Evolutionary conservation across 805 yeast species (phyloP).

Genomic region (Pichia thaimueangensis): DNA sequence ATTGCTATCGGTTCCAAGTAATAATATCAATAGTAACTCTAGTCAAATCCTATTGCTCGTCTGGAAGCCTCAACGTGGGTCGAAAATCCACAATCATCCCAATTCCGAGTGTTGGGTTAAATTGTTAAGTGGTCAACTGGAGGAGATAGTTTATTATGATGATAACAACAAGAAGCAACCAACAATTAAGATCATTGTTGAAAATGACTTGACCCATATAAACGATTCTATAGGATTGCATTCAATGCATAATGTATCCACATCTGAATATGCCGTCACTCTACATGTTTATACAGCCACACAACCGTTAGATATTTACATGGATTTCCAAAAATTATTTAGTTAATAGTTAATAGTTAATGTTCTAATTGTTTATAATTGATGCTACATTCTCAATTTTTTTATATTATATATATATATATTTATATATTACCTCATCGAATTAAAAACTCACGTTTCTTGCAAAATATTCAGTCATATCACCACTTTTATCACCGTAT

Average conservation of each 20-base stretch:
- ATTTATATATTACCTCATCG: no score
- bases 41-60: constrained; percentile 64
- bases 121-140: constrained; percentile 51
- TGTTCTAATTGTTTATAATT: no score
- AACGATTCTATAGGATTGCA: constrained; percentile 62
- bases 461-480: constrained; percentile 49
- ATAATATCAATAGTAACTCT: no score
- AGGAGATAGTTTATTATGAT: constrained; percentile 43
- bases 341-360: no score
- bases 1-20: constrained; percentile 60
- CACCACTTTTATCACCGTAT: constrained; percentile 28
- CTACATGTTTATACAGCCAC: constrained; percentile 57
- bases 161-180: constrained; percentile 24
- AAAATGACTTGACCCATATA: constrained; percentile 56
- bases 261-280: constrained; percentile 43
- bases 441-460: constrained; percentile 38
- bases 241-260: constrained; percentile 45
- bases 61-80: constrained; percentile 62
- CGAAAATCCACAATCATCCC: constrained; percentile 70
- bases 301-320: not conserved
- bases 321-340: not conserved
- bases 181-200: constrained; percentile 17
- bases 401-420: no score
- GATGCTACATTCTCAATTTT: no score
- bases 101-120: constrained; percentile 74